Conservation (phyloP, 352 stramenopile genomes). For the Poterioochromonas sp. region DNA sequence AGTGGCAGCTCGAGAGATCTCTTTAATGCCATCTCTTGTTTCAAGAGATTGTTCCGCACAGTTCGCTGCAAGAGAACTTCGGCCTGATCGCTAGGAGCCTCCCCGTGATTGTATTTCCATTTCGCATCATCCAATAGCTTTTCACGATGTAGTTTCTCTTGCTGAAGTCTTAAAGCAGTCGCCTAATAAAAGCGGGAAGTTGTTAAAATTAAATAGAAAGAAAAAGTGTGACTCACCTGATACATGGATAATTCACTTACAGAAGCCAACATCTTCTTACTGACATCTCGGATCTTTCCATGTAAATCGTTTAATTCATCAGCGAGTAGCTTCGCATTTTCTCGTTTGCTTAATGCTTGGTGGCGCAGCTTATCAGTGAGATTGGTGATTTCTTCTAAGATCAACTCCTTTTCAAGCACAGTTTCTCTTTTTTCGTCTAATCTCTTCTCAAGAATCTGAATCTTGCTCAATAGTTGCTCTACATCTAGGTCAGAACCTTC, state of each 20-base stretch:
- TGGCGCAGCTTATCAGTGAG: slow-evolving; percentile 66
- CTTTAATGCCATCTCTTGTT: slow-evolving; percentile 52
- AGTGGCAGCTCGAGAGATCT: slow-evolving; percentile 47
- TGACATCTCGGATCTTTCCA: slow-evolving; percentile 72
- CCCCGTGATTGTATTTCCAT: slow-evolving; percentile 54
- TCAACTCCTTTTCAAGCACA: slow-evolving; percentile 82
- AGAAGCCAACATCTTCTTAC: slow-evolving; percentile 83
- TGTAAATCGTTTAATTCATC: slow-evolving; percentile 66
- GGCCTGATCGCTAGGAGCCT: slow-evolving; percentile 62
- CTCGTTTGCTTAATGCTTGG: slow-evolving; percentile 61
- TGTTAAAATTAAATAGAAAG: not conserved
- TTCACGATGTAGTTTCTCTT: slow-evolving; percentile 68
- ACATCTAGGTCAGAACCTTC: slow-evolving; percentile 73
- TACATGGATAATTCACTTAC: slow-evolving; percentile 88
- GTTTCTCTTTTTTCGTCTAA: slow-evolving; percentile 80
- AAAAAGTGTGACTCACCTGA: slow-evolving; percentile 46
- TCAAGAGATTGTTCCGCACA: slow-evolving; percentile 53
- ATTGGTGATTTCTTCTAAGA: slow-evolving; percentile 81
- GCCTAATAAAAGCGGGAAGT: slow-evolving; percentile 42
- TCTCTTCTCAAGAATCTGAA: slow-evolving; percentile 66
- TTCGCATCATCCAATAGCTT: slow-evolving; percentile 59
- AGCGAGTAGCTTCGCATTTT: slow-evolving; percentile 51
- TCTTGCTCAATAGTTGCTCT: slow-evolving; percentile 69
- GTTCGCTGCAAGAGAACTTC: slow-evolving; percentile 51
- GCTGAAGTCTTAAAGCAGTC: slow-evolving; percentile 80